phyloP scores from a whole-genome alignment of 2,329 filamentous ascomycete species.

The Calonectria pseudoturangicola region DNA sequence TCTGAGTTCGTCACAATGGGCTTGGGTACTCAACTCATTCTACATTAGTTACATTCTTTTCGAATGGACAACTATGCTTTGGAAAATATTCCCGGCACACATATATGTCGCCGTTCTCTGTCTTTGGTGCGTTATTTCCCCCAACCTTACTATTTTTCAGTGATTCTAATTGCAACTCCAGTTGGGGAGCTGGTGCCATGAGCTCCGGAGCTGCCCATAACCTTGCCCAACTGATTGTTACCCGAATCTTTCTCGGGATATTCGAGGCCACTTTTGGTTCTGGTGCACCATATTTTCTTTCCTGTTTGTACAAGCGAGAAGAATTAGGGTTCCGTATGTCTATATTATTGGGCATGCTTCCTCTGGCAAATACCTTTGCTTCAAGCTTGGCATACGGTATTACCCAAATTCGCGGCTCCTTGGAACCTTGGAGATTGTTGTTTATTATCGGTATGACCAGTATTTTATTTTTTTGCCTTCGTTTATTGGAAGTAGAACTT shows the following conservation, averaged over 20 bases:
- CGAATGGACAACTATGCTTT: conserved; percentile 49
- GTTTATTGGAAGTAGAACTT: neutral
- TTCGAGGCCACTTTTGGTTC: conserved; percentile 49
- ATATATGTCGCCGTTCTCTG: conserved; percentile 43
- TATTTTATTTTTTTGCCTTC: neutral
- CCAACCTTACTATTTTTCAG: neutral
- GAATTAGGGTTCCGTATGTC: conserved; percentile 45
- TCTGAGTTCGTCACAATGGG: conserved; percentile 40
- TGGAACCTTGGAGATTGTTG: conserved; percentile 39
- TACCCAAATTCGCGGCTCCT: conserved; percentile 35
- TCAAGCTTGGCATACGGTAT: conserved; percentile 41
- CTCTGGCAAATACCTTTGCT: conserved; percentile 41
- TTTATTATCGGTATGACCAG: conserved; percentile 34
- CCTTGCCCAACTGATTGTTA: conserved; percentile 36
- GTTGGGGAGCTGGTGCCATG: conserved; percentile 48
- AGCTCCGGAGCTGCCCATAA: conserved; percentile 40
- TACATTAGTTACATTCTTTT: conserved; percentile 47
- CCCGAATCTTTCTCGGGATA: conserved; percentile 35
- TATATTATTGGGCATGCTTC: conserved; percentile 40
- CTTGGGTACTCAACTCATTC: conserved; percentile 50
- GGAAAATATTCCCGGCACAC: conserved; percentile 47
- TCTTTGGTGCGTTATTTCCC: conserved; percentile 34
- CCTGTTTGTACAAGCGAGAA: conserved; percentile 38
- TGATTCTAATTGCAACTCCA: neutral
- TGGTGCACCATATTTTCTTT: conserved; percentile 46